Conservation (phyloP, 2,329 filamentous ascomycete species). For the Allantophomopsis cytisporea region DNA sequence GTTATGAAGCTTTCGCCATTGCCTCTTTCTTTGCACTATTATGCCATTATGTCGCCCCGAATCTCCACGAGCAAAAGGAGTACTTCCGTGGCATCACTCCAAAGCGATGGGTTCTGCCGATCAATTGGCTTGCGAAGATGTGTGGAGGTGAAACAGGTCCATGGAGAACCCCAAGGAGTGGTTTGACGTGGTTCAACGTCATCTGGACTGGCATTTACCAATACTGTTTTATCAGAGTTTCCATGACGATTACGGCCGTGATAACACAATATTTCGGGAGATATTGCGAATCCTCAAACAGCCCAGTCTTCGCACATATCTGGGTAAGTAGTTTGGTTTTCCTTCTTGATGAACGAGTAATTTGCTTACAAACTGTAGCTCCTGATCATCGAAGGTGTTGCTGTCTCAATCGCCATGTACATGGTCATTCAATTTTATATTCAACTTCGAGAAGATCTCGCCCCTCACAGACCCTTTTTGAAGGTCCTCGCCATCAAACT, state of each 20-base stretch:
- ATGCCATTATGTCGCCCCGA: slow-evolving; percentile 67
- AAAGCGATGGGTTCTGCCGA: slow-evolving; percentile 62
- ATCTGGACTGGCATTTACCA: slow-evolving; percentile 76
- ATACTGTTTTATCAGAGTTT: slow-evolving; percentile 69
- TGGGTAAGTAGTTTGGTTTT: slow-evolving; percentile 42
- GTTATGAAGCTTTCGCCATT: slow-evolving; percentile 83
- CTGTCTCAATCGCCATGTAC: slow-evolving; percentile 78
- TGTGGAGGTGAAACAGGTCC: slow-evolving; percentile 55
- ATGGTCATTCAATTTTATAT: slow-evolving; percentile 79
- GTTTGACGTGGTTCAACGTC: slow-evolving; percentile 83
- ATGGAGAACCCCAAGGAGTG: slow-evolving; percentile 64
- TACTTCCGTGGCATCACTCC: slow-evolving; percentile 61
- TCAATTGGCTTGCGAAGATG: slow-evolving; percentile 57
- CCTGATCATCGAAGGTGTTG: slow-evolving; percentile 53
- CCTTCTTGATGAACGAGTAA: not conserved
- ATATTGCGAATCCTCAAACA: slow-evolving; percentile 71
- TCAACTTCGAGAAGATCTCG: slow-evolving; percentile 56
- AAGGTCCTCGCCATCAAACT: slow-evolving; percentile 83
- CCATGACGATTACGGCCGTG: slow-evolving; percentile 69
- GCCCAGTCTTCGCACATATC: slow-evolving; percentile 67
- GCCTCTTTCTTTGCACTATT: slow-evolving; percentile 75
- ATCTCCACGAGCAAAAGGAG: slow-evolving; percentile 67
- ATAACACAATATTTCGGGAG: slow-evolving; percentile 52
- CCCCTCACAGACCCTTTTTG: slow-evolving; percentile 57
- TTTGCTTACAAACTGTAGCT: slow-evolving; percentile 25